Conservation (phyloP, 73 alveolate species). For the Paramecium biaurelia region DNA sequence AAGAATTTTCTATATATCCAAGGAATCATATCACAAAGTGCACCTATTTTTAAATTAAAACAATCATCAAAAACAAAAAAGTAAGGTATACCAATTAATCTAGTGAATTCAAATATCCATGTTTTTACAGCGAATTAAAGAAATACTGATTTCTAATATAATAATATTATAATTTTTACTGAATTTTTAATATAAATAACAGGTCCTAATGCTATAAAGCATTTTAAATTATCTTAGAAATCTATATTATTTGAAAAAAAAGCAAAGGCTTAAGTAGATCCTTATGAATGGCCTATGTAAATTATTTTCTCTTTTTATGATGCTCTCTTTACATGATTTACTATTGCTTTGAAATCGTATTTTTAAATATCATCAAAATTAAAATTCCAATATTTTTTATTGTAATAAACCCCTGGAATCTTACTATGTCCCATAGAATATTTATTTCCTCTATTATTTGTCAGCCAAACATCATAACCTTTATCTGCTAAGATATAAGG, state of each 20-base stretch:
- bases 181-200: not conserved
- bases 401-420: conserved; percentile 35
- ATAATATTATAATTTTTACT: not conserved
- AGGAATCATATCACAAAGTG: conserved; percentile 60
- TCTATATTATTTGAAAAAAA: not conserved
- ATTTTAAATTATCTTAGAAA: conserved; percentile 4
- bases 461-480: conserved; percentile 92
- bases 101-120: not conserved
- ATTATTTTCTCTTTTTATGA: not conserved
- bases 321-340: not conserved
- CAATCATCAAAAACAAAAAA: conserved; percentile 54
- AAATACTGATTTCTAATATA: conserved; percentile 38
- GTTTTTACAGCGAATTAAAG: not conserved
- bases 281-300: conserved; percentile 40
- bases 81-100: conserved; percentile 13
- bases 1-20: conserved; percentile 26
- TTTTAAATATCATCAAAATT: not conserved
- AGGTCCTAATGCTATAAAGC: conserved; percentile 38
- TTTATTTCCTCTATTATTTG: conserved; percentile 91
- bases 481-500: conserved; percentile 78
- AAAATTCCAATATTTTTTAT: conserved; percentile 14
- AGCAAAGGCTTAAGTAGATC: conserved; percentile 35
- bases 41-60: conserved; percentile 57
- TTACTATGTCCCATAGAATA: conserved; percentile 79
- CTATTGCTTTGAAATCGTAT: conserved; percentile 43